Evolutionary conservation across 163 green algal genomes (phyloP).

Genomic region (Volvox carteri): DNA sequence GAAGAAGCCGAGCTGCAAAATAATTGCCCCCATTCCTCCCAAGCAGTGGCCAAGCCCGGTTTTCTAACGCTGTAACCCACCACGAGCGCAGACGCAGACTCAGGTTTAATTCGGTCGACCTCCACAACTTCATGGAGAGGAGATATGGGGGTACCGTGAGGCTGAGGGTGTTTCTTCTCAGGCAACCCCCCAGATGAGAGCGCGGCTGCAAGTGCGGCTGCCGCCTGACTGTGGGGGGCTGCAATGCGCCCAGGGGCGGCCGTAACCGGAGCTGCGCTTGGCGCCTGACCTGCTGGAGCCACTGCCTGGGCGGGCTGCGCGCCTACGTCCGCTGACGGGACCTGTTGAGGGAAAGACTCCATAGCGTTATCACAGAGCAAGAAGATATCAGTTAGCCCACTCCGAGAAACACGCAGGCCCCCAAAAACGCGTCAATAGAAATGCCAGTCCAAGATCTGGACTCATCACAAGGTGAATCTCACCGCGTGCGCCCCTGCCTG

Average conservation of each 20-base stretch:
- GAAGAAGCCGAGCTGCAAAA: too few species aligned
- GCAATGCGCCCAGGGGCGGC: not conserved
- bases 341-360: not conserved
- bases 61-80: conserved; percentile 16
- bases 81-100: conserved; percentile 10
- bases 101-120: conserved; percentile 35
- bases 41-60: too few species aligned
- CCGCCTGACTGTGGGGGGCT: conserved; percentile 40
- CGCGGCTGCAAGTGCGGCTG: conserved; percentile 40
- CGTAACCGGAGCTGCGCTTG: not conserved
- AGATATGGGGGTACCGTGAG: conserved; percentile 7
- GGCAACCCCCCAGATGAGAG: not conserved
- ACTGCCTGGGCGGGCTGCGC: not conserved
- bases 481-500: conserved; percentile 26
- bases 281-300: not conserved
- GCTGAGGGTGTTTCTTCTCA: conserved; percentile 37
- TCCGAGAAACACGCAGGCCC: conserved; percentile 1
- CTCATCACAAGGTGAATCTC: not conserved
- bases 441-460: conserved; percentile 8
- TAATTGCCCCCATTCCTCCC: too few species aligned
- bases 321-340: not conserved
- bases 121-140: conserved; percentile 41
- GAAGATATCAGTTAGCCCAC: too few species aligned
- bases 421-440: not conserved
- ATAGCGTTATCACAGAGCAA: not conserved